Evolutionary conservation across 441 rosid genomes (phyloP).

Genomic region (Gossypium davidsonii): DNA sequence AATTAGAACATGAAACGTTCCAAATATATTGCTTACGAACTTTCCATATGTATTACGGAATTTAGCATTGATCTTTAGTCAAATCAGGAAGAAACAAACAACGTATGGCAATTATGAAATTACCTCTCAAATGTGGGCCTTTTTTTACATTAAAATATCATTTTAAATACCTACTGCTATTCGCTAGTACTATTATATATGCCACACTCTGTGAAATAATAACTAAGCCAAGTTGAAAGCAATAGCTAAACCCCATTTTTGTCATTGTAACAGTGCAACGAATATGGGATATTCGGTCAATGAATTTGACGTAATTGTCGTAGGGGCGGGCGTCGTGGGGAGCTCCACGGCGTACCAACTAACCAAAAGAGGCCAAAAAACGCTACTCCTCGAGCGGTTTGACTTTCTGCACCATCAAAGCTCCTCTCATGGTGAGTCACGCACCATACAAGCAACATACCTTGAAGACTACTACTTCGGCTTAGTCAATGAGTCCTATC

Average conservation of each 20-base stretch:
- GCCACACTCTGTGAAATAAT: not conserved
- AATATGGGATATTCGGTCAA: slow-evolving; percentile 34
- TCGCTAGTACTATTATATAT: not conserved
- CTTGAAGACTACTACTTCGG: slow-evolving; percentile 63
- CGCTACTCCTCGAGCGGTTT: slow-evolving; percentile 66
- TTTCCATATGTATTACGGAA: not conserved
- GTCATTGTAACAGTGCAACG: not conserved
- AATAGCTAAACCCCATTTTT: not conserved
- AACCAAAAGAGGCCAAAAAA: slow-evolving; percentile 50
- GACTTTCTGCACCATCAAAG: slow-evolving; percentile 84
- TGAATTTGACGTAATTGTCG: slow-evolving; percentile 52
- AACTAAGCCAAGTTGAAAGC: not conserved
- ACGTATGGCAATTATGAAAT: slow-evolving; percentile 1
- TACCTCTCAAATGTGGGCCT: not conserved
- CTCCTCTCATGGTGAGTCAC: slow-evolving; percentile 88
- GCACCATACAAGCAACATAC: slow-evolving; percentile 64
- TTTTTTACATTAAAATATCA: not conserved
- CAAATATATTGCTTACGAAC: not conserved
- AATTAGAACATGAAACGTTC: not conserved
- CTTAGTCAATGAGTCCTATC: slow-evolving; percentile 46
- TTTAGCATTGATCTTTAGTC: not conserved
- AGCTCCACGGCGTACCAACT: slow-evolving; percentile 67
- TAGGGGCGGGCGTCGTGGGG: slow-evolving; percentile 84
- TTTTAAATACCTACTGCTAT: not conserved
- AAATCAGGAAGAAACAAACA: not conserved